Conservation (phyloP, 257 asterid species). For the Coffea eugenioides region DNA sequence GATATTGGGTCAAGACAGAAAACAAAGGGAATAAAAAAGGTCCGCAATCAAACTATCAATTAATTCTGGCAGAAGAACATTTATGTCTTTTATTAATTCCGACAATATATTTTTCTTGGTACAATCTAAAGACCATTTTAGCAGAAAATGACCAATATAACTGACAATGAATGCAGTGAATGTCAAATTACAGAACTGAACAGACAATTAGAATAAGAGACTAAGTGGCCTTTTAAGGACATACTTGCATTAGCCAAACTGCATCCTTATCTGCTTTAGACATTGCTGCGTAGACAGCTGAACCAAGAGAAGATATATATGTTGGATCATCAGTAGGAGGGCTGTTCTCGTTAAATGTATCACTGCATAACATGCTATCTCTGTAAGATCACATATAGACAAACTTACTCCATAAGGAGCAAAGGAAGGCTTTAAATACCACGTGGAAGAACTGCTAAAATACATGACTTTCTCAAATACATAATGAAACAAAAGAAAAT, state of each 20-base stretch:
- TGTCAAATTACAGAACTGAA: neutral
- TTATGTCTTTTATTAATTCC: neutral
- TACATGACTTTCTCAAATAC: neutral
- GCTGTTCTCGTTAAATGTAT: slow-evolving; percentile 88
- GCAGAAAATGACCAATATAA: neutral
- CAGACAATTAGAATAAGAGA: neutral
- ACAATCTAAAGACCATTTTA: neutral
- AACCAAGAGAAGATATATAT: slow-evolving; percentile 84
- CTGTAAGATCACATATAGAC: slow-evolving; percentile 13
- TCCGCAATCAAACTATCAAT: neutral
- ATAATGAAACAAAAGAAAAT: neutral
- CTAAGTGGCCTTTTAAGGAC: slow-evolving; percentile 15
- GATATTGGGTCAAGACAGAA: neutral
- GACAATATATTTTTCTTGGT: neutral
- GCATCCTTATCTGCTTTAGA: slow-evolving; percentile 78
- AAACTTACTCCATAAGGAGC: slow-evolving; percentile 1
- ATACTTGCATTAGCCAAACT: slow-evolving; percentile 98
- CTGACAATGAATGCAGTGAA: neutral
- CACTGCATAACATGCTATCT: slow-evolving; percentile 49
- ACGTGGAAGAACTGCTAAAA: neutral
- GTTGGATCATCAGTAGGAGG: slow-evolving; percentile 89
- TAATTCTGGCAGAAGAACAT: neutral
- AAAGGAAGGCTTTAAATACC: slow-evolving; percentile 11
- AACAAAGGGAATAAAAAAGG: neutral
- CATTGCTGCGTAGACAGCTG: slow-evolving; percentile 89